phyloP scores from a whole-genome alignment of 805 yeast genomes.

The Saturnispora besseyi region DNA sequence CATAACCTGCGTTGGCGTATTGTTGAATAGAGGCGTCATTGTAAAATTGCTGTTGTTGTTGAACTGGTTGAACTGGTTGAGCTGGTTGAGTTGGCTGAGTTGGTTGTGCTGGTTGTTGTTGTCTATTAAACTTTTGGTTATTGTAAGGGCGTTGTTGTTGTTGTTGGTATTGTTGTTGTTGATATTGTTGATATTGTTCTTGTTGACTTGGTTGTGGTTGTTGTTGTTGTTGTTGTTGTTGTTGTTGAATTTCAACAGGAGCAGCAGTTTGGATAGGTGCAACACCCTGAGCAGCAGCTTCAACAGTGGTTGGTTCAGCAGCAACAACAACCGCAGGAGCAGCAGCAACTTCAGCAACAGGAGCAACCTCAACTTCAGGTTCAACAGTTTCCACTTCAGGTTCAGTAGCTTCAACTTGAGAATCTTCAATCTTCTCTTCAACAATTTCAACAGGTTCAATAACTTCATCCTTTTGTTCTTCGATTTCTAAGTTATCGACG shows the following conservation, averaged over 20 bases:
- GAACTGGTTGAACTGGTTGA: conserved; percentile 17
- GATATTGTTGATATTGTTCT: conserved; percentile 29
- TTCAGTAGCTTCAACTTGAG: conserved; percentile 8
- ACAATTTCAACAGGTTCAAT: not conserved
- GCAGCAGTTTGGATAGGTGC: conserved; percentile 5
- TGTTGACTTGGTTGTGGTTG: conserved; percentile 16
- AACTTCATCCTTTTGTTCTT: conserved; percentile 8
- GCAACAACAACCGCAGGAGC: conserved; percentile 7
- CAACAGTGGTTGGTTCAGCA: conserved; percentile 23
- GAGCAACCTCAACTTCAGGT: conserved; percentile 31
- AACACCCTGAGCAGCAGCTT: conserved; percentile 18
- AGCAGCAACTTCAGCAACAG: conserved; percentile 18
- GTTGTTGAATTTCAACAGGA: conserved; percentile 7
- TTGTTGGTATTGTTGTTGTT: conserved; percentile 4
- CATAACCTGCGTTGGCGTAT: conserved; percentile 2
- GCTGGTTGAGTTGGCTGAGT: conserved; percentile 5
- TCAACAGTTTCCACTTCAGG: conserved; percentile 32
- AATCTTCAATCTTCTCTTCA: conserved; percentile 8
- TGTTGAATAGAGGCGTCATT: conserved; percentile 4
- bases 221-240: conserved; percentile 7
- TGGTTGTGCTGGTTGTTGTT: conserved; percentile 12
- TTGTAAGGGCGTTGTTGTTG: conserved; percentile 3
- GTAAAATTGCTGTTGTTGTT: conserved; percentile 17
- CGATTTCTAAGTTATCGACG: conserved; percentile 3
- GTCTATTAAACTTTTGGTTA: conserved; percentile 6